Base-by-base conservation (phyloP, 176 grass and related monocot species). In the Musa itinerans region DNA sequence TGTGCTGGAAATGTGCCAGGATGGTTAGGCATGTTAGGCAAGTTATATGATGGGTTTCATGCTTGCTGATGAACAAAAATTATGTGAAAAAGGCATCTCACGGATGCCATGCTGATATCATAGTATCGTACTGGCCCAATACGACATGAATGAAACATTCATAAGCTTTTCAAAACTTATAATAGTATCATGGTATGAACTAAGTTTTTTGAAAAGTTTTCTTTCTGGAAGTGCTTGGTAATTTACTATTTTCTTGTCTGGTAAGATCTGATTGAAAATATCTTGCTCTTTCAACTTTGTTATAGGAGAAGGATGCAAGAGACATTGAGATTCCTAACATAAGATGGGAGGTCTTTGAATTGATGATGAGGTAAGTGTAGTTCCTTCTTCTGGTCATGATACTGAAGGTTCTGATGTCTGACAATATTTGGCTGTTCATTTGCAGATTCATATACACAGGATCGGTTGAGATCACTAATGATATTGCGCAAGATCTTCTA, bases 281-380 rank as follows among this genome's bases (percentile, higher is more conserved):
- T 48, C 55, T 58, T 58, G 55, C 55, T 11, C 16, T 69, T 13
- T 2, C 8, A 34, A 69, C 50, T 15, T 62, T 84, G 80, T 66
- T 76, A 21, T 81, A 99, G 96, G 96, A 99, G 86, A 99, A 94
- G 85, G 96, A 99, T 80, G 89, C 96, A 77, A 94, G 88, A 83
- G 96, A 99, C 78, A 95, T 99, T 80, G 96, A 99, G 88, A 99
- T 99, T 83, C 96, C 96, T 66, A 95, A 99, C 79, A 92, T 99
- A 76, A 87, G 83, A 84, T 95, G 91, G 91, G 86, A 92, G 1
- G 83, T 99, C 69, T 99, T 99, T 69, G 91, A 95, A 82, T 79
- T 95, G 63, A 99, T 99, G 96, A 99, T 99, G 96, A 99, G 91
- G 96, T 99, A 63, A 74, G 68, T 66, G 1, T 19, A 79, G 34